Evolutionary conservation across 2,329 filamentous ascomycete species (phyloP).

Genomic region (Bipolaris zeicola): DNA sequence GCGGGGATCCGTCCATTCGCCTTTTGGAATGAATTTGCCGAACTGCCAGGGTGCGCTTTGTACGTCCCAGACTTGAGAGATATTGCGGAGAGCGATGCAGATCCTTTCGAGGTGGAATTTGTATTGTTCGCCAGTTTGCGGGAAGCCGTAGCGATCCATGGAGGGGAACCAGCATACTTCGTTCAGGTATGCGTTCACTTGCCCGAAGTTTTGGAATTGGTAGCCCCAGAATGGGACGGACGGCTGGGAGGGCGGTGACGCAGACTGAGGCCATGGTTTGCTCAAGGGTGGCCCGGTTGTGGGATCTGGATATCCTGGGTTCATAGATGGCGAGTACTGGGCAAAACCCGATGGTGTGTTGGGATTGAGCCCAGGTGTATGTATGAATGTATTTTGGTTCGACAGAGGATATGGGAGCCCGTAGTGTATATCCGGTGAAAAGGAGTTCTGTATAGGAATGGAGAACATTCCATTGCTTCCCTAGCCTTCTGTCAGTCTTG

Average conservation of each 20-base stretch:
- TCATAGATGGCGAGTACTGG: not conserved
- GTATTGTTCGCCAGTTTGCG: not conserved
- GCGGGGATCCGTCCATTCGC: conserved; percentile 1
- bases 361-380: not conserved
- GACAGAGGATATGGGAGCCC: not conserved
- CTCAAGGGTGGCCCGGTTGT: not conserved
- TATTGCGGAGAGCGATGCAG: not conserved
- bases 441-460: not conserved
- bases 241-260: not conserved
- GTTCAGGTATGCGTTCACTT: not conserved
- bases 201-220: not conserved
- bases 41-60: not conserved
- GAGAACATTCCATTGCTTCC: not conserved
- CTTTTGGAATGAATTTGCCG: not conserved
- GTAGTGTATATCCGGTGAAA: not conserved
- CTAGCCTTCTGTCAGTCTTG: not conserved
- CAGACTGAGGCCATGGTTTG: not conserved
- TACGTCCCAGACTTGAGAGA: not conserved
- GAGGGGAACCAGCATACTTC: not conserved
- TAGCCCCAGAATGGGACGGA: not conserved
- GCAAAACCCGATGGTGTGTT: not conserved
- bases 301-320: not conserved
- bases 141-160: conserved; percentile 1
- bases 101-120: not conserved
- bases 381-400: not conserved